These are phyloP conservation scores for Helicocarpus griseus DNA, from an alignment of 2,329 filamentous ascomycete genomes.

Conservation along the genomic window DNA sequence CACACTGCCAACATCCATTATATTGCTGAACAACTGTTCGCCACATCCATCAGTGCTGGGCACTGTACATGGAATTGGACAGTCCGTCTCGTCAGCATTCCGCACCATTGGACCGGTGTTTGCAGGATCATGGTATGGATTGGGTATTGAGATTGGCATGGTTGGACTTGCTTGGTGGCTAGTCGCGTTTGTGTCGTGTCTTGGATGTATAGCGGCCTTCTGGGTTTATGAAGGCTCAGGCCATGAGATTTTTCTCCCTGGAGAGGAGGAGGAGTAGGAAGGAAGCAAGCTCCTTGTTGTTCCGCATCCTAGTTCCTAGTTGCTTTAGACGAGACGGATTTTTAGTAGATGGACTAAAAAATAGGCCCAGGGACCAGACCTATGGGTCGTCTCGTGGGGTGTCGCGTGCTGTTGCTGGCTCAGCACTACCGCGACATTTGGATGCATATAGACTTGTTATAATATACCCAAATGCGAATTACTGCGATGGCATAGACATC, in stretches of 20 bases:
- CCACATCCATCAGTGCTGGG: constrained; percentile 51
- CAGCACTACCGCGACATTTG: neutral
- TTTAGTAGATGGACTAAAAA: neutral
- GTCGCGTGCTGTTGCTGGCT: no score
- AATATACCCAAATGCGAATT: no score
- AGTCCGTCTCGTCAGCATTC: constrained; percentile 46
- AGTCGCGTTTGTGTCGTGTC: constrained; percentile 43
- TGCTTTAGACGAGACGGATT: no score
- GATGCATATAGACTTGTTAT: neutral
- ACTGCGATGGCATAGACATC: no score
- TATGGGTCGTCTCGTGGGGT: neutral
- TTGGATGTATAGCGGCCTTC: constrained; percentile 50
- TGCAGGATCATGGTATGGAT: constrained; percentile 46
- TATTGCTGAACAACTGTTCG: constrained; percentile 51
- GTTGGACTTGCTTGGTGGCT: constrained; percentile 51
- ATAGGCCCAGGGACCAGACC: neutral
- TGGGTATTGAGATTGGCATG: constrained; percentile 44
- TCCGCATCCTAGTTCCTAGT: no score
- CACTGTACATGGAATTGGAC: constrained; percentile 50
- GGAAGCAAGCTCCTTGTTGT: neutral
- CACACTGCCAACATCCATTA: constrained; percentile 49
- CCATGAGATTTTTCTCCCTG: constrained; percentile 44
- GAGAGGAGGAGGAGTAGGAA: constrained; percentile 25
- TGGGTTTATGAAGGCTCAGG: constrained; percentile 56
- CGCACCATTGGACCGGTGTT: constrained; percentile 49